Base-by-base conservation (phyloP, 2,329 filamentous ascomycete species). In the Neonectria magnoliae region DNA sequence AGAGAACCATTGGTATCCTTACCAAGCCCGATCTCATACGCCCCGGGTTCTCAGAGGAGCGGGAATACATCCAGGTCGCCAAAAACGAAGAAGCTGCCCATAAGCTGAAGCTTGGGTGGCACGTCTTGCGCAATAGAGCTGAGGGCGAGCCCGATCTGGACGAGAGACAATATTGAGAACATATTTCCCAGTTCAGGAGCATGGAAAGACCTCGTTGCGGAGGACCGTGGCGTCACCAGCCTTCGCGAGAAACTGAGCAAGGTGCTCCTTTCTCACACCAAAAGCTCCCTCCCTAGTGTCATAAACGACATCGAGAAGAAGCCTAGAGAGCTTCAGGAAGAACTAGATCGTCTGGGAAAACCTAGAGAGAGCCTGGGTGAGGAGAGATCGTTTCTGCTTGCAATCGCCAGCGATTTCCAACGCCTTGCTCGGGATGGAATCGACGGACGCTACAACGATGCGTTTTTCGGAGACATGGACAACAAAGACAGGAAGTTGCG, bases 1-100 rank as follows among this genome's bases (percentile, higher is more conserved):
- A 75, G 2, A 81, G 87, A 2, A 89, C 87, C 0, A 75, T 89
- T 0, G 85, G 87, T 0, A 82, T 90, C 60, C 82, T 90, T 59
- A 90, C 87, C 0, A 81, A 88, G 69, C 84, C 85, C 0, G 86
- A 89, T 64, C 73, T 76, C 3, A 73, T 84, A 0, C 70, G 68
- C 0, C 57, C 75, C 0, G 80, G 79, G 1, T 80, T 79, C 0
- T 73, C 76, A 0, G 79, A 81, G 5, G 81, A 87, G 61, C 66
- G 60, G 1, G 73, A 65, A 2, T 85, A 80, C 63, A 66, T 80
- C 1, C 66, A 67, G n/a, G 56, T 81, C 0, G 74, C 75, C 2
- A 73, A 73, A n/a, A 78, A 78, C n/a, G 63, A 74, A 14, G 75
- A 80, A 16, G 53, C 48, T 0, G 68, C 70, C 0, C 69, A 80